phyloP scores from a whole-genome alignment of 192 early-diverging fungal genomes.

The Backusella parvicylindrica region DNA sequence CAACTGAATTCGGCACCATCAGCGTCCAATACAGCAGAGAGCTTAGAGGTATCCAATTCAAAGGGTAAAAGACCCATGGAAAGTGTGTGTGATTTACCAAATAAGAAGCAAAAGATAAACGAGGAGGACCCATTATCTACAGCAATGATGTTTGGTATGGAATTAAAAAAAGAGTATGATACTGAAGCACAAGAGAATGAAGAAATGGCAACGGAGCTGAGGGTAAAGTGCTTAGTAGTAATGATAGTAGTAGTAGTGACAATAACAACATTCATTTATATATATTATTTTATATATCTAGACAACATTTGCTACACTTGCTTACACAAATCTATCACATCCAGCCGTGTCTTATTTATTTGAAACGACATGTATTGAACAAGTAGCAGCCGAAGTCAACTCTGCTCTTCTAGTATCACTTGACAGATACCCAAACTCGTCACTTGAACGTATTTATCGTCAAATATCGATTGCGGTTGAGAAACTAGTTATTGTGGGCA shows the following conservation, averaged over 20 bases:
- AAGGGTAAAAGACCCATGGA: not conserved
- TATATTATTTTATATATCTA: not conserved
- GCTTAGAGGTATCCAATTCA: not conserved
- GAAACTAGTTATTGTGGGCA: constrained; percentile 29
- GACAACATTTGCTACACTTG: constrained; percentile 6
- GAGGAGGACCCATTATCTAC: not conserved
- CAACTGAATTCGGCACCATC: not conserved
- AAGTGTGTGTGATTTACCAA: not conserved
- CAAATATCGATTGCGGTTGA: constrained; percentile 32
- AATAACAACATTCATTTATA: not conserved
- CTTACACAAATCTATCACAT: not conserved
- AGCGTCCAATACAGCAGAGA: not conserved
- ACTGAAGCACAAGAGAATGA: not conserved
- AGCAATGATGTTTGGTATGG: constrained; percentile 47
- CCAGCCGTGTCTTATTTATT: constrained; percentile 4
- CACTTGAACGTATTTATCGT: constrained; percentile 42
- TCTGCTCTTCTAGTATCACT: constrained; percentile 48
- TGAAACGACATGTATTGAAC: constrained; percentile 33
- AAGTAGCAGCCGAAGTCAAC: constrained; percentile 63
- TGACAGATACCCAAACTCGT: constrained; percentile 7
- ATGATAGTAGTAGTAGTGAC: not conserved
- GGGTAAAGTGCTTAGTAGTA: too few relatives aligned
- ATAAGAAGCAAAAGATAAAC: not conserved
- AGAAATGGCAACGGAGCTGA: not conserved
- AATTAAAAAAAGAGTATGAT: constrained; percentile 45